Base-by-base conservation (phyloP, 768 basidiomycete genomes). In the Mrakia frigida region DNA sequence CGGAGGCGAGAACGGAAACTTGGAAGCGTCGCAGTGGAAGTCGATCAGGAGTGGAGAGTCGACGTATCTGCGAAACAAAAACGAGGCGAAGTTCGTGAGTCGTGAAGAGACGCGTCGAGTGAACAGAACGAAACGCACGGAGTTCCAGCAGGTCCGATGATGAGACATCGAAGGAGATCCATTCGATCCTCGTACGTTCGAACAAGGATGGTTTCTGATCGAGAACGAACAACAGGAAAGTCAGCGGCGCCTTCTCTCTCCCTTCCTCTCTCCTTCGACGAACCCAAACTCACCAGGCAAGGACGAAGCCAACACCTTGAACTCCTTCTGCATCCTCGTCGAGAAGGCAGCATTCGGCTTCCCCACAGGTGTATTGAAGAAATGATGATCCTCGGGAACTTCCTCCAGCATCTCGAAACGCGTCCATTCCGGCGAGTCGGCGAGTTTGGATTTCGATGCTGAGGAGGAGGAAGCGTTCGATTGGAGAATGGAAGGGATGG, bases 1-100 rank as follows among this genome's bases (percentile, higher is more conserved):
- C 0, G 94, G 94, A 18, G 94, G 93, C 77, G 82, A 81, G 31
- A 79, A 68, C 6, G 84, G 84, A 79, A 81, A 84, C 77, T 79
- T 82, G 86, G 88, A 79, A 89, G 88, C 63, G 90, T 93, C 82
- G 91, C 97, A 82, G 90, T 90, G 73, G 89, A 92, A 93, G 83
- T 98, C 94, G 75, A 97, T 96, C 35, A 97, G 90, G 83, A 96
- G 95, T 0, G 94, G 95, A 28, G 93, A 92, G 82, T 95, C 91
- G 82, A 92, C 88, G 79, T 96, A 97, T n/a, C 59, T 75, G 53
- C 6, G 28, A n/a, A 50, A 50, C 16, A 21, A 39, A 33, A 21
- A 73, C 5, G 7, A 39, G 28, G 35, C 3, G 60, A 65, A 43
- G 72, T 16, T 39, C 46, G 52, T 37, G 52, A 37, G 28, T 7